Conservation (phyloP, 1,284 basidiomycete species). For the Ustilago xerochloae region DNA sequence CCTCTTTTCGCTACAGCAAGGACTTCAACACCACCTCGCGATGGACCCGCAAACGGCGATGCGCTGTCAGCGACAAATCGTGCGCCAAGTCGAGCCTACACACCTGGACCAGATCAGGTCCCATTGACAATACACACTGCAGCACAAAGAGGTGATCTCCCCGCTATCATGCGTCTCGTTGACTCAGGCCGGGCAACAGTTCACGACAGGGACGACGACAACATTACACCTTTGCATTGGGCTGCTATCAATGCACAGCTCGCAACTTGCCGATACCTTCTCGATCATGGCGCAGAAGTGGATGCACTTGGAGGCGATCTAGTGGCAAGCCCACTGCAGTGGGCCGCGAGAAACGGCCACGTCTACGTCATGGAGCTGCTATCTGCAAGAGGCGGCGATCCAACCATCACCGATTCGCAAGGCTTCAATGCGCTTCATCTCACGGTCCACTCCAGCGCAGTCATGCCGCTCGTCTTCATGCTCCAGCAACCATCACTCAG, state of each 20-base stretch:
- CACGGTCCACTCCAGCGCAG: slow-evolving; percentile 89
- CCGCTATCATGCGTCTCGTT: slow-evolving; percentile 76
- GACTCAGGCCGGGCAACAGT: slow-evolving; percentile 79
- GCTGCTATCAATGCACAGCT: slow-evolving; percentile 90
- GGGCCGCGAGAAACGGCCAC: slow-evolving; percentile 95
- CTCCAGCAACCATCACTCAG: slow-evolving; percentile 77
- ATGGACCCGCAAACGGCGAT: too few species aligned
- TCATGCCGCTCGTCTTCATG: slow-evolving; percentile 93
- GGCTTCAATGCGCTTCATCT: slow-evolving; percentile 97
- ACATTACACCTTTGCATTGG: slow-evolving; percentile 96
- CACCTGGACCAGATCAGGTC: slow-evolving; percentile 35
- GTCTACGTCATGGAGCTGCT: slow-evolving; percentile 93
- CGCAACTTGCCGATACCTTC: slow-evolving; percentile 69
- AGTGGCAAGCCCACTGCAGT: slow-evolving; percentile 94
- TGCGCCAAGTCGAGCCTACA: slow-evolving; percentile 26
- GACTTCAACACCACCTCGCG: slow-evolving; percentile 3
- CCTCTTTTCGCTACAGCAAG: slow-evolving; percentile 15
- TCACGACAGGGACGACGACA: slow-evolving; percentile 85
- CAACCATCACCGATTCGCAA: slow-evolving; percentile 88
- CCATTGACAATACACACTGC: slow-evolving; percentile 79
- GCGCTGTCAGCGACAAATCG: too few species aligned
- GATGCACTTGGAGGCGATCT: slow-evolving; percentile 95
- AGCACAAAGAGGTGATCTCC: slow-evolving; percentile 86
- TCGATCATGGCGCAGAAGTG: slow-evolving; percentile 93
- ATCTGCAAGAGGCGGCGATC: slow-evolving; percentile 88